Conservation (phyloP, 2,329 filamentous ascomycete species). For the Apiospora malaysiana region DNA sequence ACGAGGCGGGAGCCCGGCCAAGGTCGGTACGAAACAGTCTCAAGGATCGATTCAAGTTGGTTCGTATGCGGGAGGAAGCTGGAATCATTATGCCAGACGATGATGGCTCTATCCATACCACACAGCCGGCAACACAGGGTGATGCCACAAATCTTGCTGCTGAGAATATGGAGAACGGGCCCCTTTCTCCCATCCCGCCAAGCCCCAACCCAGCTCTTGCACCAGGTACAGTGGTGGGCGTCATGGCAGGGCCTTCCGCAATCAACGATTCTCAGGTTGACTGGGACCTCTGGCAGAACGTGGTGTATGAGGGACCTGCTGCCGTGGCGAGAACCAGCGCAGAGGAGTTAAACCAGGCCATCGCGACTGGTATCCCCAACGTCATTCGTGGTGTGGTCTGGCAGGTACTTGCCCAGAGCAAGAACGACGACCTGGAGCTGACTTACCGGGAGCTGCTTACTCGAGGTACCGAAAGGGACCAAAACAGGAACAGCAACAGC, state of each 20-base stretch:
- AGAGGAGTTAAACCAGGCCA: constrained; percentile 87
- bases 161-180: constrained; percentile 35
- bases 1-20: constrained; percentile 53
- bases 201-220: constrained; percentile 74
- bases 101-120: constrained; percentile 41
- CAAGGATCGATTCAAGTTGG: constrained; percentile 78
- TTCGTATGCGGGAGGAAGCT: constrained; percentile 77
- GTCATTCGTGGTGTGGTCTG: constrained; percentile 98
- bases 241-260: constrained; percentile 76
- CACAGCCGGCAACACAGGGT: constrained; percentile 41
- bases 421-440: constrained; percentile 85
- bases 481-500: constrained; percentile 63
- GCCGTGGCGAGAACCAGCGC: constrained; percentile 87
- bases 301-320: constrained; percentile 92
- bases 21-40: constrained; percentile 66
- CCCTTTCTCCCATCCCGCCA: constrained; percentile 60
- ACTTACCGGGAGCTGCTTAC: constrained; percentile 84
- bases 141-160: constrained; percentile 50
- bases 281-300: constrained; percentile 97
- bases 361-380: constrained; percentile 90
- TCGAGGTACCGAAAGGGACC: constrained; percentile 82
- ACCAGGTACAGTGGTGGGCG: constrained; percentile 84
- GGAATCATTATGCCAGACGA: constrained; percentile 52
- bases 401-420: constrained; percentile 96
- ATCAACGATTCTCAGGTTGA: constrained; percentile 81